These are phyloP conservation scores for Trametopsis cervina DNA, from an alignment of 768 basidiomycete species.

Conservation along the genomic window DNA sequence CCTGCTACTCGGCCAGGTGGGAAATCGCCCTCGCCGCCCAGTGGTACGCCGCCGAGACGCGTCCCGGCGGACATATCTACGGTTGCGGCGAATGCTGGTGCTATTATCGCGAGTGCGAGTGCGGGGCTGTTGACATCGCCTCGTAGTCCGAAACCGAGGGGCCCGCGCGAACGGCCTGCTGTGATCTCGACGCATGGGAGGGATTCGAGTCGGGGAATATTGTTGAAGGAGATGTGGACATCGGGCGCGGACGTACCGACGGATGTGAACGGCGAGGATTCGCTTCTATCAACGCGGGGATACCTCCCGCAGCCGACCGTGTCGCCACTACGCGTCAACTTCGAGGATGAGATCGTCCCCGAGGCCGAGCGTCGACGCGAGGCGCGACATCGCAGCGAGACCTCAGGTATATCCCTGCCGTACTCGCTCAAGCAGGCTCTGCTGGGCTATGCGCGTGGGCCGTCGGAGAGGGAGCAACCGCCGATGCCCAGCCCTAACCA, in stretches of 20 bases:
- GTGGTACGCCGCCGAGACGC: not conserved
- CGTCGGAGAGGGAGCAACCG: not conserved
- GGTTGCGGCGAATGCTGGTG: not conserved
- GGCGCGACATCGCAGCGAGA: constrained; percentile 3
- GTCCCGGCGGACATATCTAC: not conserved
- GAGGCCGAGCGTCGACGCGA: not conserved
- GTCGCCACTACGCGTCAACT: constrained; percentile 23
- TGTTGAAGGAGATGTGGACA: constrained; percentile 14
- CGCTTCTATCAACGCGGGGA: not conserved
- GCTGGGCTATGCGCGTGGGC: not conserved
- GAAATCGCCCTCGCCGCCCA: constrained; percentile 12
- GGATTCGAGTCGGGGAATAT: constrained; percentile 18
- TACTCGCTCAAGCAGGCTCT: constrained; percentile 20
- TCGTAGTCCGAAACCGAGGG: constrained; percentile 20
- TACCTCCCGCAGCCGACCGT: constrained; percentile 12
- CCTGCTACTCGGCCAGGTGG: constrained; percentile 5
- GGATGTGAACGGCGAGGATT: constrained; percentile 7
- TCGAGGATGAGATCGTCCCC: constrained; percentile 13
- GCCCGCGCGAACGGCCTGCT: constrained; percentile 18
- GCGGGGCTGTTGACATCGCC: constrained; percentile 8
- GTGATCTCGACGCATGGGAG: constrained; percentile 12
- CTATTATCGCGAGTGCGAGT: no score
- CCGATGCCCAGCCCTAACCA: not conserved
- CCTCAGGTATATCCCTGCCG: constrained; percentile 18
- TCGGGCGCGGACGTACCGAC: constrained; percentile 7